phyloP scores from a whole-genome alignment of 257 asterid genomes.

The Solanum pinnatisectum region DNA sequence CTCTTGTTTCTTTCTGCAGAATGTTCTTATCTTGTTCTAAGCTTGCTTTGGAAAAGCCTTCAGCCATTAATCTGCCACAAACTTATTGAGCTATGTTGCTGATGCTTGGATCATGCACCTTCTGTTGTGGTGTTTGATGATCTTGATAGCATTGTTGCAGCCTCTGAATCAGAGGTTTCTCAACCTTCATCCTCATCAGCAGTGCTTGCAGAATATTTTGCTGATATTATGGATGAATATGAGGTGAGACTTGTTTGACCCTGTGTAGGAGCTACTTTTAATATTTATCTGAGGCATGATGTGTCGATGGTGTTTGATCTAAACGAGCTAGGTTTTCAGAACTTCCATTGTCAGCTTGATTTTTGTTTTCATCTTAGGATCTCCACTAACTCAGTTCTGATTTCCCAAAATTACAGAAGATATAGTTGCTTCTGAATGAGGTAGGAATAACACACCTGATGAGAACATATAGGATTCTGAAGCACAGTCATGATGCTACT shows the following conservation, averaged over 20 bases:
- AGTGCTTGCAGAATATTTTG: slow-evolving; percentile 56
- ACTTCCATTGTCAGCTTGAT: not conserved
- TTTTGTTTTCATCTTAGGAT: not conserved
- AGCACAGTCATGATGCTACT: not conserved
- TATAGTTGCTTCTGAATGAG: not conserved
- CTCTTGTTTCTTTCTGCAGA: slow-evolving; percentile 30
- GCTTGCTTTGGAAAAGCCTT: slow-evolving; percentile 78
- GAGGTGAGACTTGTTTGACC: slow-evolving; percentile 36
- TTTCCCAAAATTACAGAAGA: not conserved
- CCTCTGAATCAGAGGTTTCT: slow-evolving; percentile 73
- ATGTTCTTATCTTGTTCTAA: slow-evolving; percentile 67
- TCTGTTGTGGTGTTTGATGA: slow-evolving; percentile 87
- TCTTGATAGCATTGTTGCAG: slow-evolving; percentile 75
- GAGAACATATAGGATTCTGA: not conserved
- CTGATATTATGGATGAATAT: slow-evolving; percentile 83
- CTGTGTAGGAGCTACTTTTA: not conserved
- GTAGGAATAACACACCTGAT: not conserved
- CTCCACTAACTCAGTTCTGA: not conserved
- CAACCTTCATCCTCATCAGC: slow-evolving; percentile 61
- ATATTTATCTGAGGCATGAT: not conserved
- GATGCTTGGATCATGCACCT: slow-evolving; percentile 91
- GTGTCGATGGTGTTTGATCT: not conserved
- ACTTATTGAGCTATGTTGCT: slow-evolving; percentile 53
- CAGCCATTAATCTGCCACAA: slow-evolving; percentile 54
- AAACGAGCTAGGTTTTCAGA: not conserved